Evolutionary conservation across 177 flowering plant species (phyloP).

Genomic region (Vitis hybrid): DNA sequence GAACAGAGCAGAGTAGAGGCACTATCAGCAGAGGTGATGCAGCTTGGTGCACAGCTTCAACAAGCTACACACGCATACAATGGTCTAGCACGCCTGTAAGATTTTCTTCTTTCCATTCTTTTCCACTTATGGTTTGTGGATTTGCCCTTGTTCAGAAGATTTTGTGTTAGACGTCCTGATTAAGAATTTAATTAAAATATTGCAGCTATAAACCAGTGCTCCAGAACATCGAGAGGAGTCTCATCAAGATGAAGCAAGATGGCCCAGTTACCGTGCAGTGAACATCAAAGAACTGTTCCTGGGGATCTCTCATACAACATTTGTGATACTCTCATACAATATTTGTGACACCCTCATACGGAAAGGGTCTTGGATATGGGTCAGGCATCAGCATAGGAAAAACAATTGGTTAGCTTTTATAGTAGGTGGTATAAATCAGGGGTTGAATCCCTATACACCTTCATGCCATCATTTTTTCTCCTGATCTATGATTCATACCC

Average conservation of each 20-base stretch:
- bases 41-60: constrained; percentile 76
- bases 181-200: not conserved
- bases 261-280: constrained; percentile 54
- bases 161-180: not conserved
- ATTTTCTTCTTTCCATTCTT: not conserved
- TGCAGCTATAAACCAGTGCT: constrained; percentile 91
- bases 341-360: no score
- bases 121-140: not conserved
- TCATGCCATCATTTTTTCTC: no score
- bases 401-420: no score
- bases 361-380: no score
- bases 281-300: constrained; percentile 6
- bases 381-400: no score
- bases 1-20: constrained; percentile 88
- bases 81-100: constrained; percentile 75
- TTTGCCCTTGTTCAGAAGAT: not conserved
- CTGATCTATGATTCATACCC: no score
- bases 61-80: constrained; percentile 74
- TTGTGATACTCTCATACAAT: no score
- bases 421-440: no score
- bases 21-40: constrained; percentile 80
- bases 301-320: no score
- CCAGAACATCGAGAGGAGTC: constrained; percentile 84
- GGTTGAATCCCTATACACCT: no score
- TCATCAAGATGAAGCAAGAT: constrained; percentile 88